A percentile compares a stretch with the other conserved stretches of the same genome.
Conservation (phyloP, 805 yeast species). For the Cyberlindnera euphorbiae region DNA sequence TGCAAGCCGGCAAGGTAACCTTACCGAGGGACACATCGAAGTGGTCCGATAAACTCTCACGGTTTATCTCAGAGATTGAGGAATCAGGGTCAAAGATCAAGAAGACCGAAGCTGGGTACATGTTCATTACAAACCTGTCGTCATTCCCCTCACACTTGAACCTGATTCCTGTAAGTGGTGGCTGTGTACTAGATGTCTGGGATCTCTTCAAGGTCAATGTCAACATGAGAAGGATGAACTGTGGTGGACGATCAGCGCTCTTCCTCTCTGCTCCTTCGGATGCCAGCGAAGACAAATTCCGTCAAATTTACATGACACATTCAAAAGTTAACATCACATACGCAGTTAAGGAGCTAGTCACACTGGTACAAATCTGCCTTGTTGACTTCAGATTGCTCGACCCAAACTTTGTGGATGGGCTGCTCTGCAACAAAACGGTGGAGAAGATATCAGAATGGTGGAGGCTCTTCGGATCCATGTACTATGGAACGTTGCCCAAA, state of each 20-base stretch:
- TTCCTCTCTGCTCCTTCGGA: constrained; percentile 67
- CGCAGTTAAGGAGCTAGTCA: constrained; percentile 52
- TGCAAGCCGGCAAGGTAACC: constrained; percentile 58
- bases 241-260: constrained; percentile 82
- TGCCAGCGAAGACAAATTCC: constrained; percentile 76
- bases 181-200: constrained; percentile 45
- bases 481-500: constrained; percentile 32
- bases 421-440: constrained; percentile 74
- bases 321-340: constrained; percentile 27
- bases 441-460: constrained; percentile 78
- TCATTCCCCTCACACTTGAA: constrained; percentile 72
- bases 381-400: constrained; percentile 73
- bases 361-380: constrained; percentile 67
- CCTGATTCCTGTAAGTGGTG: constrained; percentile 63
- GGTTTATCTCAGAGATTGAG: constrained; percentile 61
- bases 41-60: constrained; percentile 42
- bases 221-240: constrained; percentile 68
- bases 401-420: constrained; percentile 73
- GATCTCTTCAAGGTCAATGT: constrained; percentile 63
- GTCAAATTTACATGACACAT: constrained; percentile 63
- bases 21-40: constrained; percentile 31
- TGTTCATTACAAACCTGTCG: constrained; percentile 81
- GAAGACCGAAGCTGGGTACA: constrained; percentile 49
- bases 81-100: constrained; percentile 69
- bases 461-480: constrained; percentile 60